Conservation (phyloP, 495 filamentous ascomycete genomes). For the Lasiosphaeriaceae sp. region DNA sequence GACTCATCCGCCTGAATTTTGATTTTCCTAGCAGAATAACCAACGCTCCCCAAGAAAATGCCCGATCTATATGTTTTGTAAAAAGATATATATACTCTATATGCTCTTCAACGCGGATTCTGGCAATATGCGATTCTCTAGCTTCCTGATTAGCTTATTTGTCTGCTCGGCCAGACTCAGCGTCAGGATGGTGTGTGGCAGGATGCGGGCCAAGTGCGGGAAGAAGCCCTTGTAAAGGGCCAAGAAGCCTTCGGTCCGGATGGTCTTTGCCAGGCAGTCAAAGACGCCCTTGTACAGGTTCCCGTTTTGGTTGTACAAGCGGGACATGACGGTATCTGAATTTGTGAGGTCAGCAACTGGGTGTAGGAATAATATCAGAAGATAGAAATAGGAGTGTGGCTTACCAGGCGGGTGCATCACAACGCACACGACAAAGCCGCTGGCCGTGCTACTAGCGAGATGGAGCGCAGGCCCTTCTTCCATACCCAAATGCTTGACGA, state of each 20-base stretch:
- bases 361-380: no score
- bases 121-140: conserved; percentile 65
- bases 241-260: conserved; percentile 83
- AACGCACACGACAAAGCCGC: conserved; percentile 94
- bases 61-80: no score
- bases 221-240: conserved; percentile 99
- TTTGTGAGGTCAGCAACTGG: background rate
- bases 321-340: conserved; percentile 93
- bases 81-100: conserved; percentile 1
- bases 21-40: no score
- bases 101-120: conserved; percentile 25
- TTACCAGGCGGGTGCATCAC: conserved; percentile 96
- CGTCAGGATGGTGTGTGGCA: conserved; percentile 92
- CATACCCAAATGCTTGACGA: conserved; percentile 79
- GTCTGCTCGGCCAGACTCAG: conserved; percentile 95
- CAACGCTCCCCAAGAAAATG: no score
- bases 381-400: conserved; percentile 15
- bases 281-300: conserved; percentile 91
- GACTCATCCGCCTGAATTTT: no score
- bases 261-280: conserved; percentile 87
- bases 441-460: conserved; percentile 80
- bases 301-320: conserved; percentile 98
- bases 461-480: conserved; percentile 88
- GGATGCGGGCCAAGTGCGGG: conserved; percentile 87
- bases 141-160: conserved; percentile 77